Conservation (phyloP, 495 filamentous ascomycete species). For the Opeltia flavorubescens region DNA sequence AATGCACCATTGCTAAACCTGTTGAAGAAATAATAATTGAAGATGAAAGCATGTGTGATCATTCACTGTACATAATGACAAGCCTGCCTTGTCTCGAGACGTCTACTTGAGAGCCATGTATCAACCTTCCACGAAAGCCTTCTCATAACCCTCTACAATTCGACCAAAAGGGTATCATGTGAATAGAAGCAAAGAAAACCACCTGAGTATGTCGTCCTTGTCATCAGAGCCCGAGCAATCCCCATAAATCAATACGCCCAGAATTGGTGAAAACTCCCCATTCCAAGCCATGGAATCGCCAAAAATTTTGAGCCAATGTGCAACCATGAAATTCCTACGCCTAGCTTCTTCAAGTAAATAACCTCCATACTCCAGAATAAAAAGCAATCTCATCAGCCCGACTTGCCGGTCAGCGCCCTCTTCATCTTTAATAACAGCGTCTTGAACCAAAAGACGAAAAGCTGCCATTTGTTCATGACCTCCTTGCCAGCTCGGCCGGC, state of each 20-base stretch:
- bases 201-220: background rate
- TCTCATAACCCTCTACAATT: too few species aligned
- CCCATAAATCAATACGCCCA: background rate
- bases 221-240: background rate
- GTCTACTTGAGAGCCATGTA: too few species aligned
- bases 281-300: too few species aligned
- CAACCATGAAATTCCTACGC: background rate
- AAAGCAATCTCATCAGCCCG: too few species aligned
- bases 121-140: too few species aligned
- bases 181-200: background rate
- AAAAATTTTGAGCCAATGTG: too few species aligned
- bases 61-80: too few species aligned
- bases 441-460: slow-evolving; percentile 15
- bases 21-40: too few species aligned
- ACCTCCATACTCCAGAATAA: background rate
- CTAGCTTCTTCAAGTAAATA: background rate
- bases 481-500: slow-evolving; percentile 8
- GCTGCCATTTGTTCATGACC: slow-evolving; percentile 11
- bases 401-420: slow-evolving; percentile 8
- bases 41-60: too few species aligned
- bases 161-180: background rate
- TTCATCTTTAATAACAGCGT: slow-evolving; percentile 15
- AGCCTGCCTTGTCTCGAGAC: too few species aligned
- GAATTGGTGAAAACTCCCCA: too few species aligned
- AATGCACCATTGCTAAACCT: too few species aligned